Conservation (phyloP, 75 land plant species). For the Azolla pinnata region DNA sequence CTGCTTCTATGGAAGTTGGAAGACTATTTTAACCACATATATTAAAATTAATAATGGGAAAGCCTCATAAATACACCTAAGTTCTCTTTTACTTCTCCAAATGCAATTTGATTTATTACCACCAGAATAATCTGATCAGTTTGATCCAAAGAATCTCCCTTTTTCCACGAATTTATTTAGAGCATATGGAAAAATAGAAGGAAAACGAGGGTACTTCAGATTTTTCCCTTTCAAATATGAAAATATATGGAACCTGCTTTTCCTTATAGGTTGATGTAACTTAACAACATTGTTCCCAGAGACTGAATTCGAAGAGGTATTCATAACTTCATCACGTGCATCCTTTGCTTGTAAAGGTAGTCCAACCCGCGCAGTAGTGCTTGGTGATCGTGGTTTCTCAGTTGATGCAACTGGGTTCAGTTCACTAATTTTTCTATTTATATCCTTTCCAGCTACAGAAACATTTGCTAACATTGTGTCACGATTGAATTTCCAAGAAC, state of each 20-base stretch:
- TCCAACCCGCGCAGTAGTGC: background rate
- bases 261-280: slow-evolving; percentile 1
- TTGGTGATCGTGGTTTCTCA: background rate
- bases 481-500: background rate
- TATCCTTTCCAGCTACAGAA: background rate
- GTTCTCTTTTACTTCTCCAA: background rate
- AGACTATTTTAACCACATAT: background rate
- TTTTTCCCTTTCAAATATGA: background rate
- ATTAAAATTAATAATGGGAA: background rate
- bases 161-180: background rate
- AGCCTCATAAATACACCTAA: background rate
- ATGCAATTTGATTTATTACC: too few species aligned
- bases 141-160: background rate
- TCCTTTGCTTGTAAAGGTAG: background rate
- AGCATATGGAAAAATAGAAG: background rate
- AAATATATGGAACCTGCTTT: slow-evolving; percentile 4
- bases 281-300: slow-evolving; percentile 1
- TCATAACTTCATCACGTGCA: background rate
- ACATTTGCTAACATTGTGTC: background rate
- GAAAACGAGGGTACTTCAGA: too few species aligned
- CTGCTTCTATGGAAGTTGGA: background rate
- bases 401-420: background rate
- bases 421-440: background rate
- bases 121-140: background rate
- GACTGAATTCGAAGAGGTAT: background rate